Evolutionary conservation across 2,329 filamentous ascomycete genomes (phyloP), one percentile per base, ranked within the genome.

Genomic region (Colletotrichum sp.): DNA sequence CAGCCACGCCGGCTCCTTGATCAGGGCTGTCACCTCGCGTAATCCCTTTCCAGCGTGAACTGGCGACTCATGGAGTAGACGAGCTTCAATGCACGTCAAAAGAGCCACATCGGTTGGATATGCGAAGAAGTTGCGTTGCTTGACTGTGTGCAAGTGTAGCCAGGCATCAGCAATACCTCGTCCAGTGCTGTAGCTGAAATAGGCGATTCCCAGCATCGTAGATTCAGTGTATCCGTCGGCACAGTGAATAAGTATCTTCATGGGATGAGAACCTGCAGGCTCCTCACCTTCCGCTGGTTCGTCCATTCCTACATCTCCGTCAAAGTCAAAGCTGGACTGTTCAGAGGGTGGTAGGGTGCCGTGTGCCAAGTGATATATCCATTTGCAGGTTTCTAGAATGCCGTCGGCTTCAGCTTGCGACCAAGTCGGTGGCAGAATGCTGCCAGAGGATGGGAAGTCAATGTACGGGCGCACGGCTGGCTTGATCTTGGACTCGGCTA

Each of bases 161-260:
- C 96, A 99, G 10, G 97, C 96, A 72, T 96, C 92, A 32, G 96
- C 94, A 1, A 96, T 91, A 0, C 96, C 91, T 13, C 92, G 88
- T 8, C 95, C 95, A 77, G 97, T 95, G 70, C 95, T 95, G 84
- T 96, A 99, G 90, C 98, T 98, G 83, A 94, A 95, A 84, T 99
- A 99, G 12, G 96, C 95, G 52, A 99, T 92, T 3, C 92, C 95
- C 21, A 99, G 89, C 84, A 99, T 90, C 3, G 96, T 96, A 2
- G 95, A 96, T 84, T 99, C 97, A 0, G 97, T 99, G 81, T 99
- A 99, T 21, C 97, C 97, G 83, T 99, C 97, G 3, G 94, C 93
- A 83, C 97, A 99, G 84, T 99, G 96, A 55, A 99, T 95, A 36
- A 99, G 90, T 39, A 99, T 92, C 81, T 93, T 96, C 77, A 92